Base-by-base conservation (phyloP, 805 yeast genomes). In the Yarrowia deformans region DNA sequence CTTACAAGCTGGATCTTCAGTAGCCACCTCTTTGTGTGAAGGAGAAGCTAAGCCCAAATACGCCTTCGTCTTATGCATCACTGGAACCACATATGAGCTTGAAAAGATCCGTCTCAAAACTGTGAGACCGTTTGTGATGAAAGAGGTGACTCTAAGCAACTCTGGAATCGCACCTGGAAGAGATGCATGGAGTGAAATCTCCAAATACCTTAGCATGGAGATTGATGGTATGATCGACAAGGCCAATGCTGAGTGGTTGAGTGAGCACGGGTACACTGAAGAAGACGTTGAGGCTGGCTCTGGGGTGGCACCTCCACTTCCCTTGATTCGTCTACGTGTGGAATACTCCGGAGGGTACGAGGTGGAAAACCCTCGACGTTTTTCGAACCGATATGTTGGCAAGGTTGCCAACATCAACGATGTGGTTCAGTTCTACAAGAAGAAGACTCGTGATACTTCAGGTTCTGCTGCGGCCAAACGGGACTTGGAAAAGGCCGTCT, bases 331-430 rank as follows among this genome's bases (percentile, higher is more conserved):
- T 58, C 77, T 95, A 18, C 81, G 93, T 43, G 97, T 93, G 0
- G 98, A 95, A 73, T 94, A 94, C 73, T 82, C 91, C 29, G 97
- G 96, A 0, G 97, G 93, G 5, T 94, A 85, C 74, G 97, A 93
- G 73, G 92, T 95, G 18, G 98, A 93, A 74, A 94, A 93, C 75
- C 90, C 97, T 0, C 82, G 96, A 67, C 80, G 97, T 71, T 91
- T 95, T 72, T 91, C 97, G 16, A 92, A 93, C 75, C 81, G 91
- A 74, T 95, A 94, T 81, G 97, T 90, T 7, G 97, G 97, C 0
- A 83, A 83, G 71, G 95, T 94, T 1, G 99, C 98, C 4, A 95
- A 95, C 77, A 87, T 88, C n/a, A 89, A 91, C 74, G 96, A 93
- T 74, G 91, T 93, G 9, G 85, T 94, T 2, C 88, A 87, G 58